Conservation (phyloP, 306 rosid genomes). For the Myrica gale region DNA sequence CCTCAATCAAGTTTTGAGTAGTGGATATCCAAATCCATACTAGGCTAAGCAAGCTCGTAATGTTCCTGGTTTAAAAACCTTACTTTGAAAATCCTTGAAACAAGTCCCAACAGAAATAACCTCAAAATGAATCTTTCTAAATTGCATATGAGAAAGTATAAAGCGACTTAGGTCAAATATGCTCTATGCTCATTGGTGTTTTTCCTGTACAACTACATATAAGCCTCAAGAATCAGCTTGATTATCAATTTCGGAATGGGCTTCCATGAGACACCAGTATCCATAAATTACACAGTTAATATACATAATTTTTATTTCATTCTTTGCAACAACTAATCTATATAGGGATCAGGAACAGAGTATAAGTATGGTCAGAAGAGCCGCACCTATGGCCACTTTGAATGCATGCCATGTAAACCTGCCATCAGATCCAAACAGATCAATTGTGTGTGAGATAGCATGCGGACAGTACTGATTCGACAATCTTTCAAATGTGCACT, state of each 20-base stretch:
- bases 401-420: conserved; percentile 96
- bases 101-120: neutral
- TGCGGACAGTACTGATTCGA: neutral
- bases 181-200: neutral
- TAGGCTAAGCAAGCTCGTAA: neutral
- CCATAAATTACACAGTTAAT: neutral
- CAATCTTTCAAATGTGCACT: neutral
- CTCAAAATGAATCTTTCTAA: neutral
- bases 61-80: neutral
- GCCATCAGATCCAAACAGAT: conserved; percentile 28
- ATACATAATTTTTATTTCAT: conserved; percentile 7
- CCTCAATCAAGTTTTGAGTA: neutral
- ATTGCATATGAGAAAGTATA: neutral
- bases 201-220: neutral
- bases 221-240: neutral
- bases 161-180: neutral
- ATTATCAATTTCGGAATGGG: neutral
- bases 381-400: conserved; percentile 71
- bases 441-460: conserved; percentile 14
- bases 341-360: conserved; percentile 9
- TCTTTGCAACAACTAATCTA: conserved; percentile 15
- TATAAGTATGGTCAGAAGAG: conserved; percentile 8
- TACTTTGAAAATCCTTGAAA: neutral
- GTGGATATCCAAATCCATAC: neutral
- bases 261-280: neutral